These are phyloP conservation scores for Trifolium repens DNA, from an alignment of 306 rosid genomes.

Conservation along the genomic window DNA sequence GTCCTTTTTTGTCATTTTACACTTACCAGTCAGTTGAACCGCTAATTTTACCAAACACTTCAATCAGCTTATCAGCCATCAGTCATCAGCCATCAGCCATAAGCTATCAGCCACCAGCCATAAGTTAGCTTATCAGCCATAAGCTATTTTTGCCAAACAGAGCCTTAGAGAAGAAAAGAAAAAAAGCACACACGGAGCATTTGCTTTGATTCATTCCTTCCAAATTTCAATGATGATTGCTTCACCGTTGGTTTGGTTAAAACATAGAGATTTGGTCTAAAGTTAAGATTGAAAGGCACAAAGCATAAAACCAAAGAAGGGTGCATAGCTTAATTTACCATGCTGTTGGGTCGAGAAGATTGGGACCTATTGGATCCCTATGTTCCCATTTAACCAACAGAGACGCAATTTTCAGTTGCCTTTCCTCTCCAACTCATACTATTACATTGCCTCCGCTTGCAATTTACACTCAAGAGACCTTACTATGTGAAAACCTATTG, in stretches of 20 bases:
- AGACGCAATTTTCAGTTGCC: conserved; percentile 38
- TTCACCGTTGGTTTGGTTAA: conserved; percentile 31
- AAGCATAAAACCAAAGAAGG: conserved; percentile 36
- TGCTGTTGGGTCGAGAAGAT: conserved; percentile 34
- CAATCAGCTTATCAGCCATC: no score
- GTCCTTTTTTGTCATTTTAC: no score
- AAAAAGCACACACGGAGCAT: conserved; percentile 21
- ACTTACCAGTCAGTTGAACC: no score
- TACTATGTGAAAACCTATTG: conserved; percentile 33
- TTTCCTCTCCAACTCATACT: conserved; percentile 24
- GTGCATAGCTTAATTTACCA: conserved; percentile 25
- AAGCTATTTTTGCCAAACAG: no score
- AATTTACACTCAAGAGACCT: not conserved
- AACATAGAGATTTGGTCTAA: conserved; percentile 48
- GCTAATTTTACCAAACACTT: no score
- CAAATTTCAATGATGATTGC: conserved; percentile 6
- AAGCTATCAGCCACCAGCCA: no score
- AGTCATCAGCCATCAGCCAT: no score
- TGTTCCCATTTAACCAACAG: conserved; percentile 50
- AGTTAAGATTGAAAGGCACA: conserved; percentile 38
- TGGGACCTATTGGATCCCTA: conserved; percentile 39
- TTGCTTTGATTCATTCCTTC: conserved; percentile 5
- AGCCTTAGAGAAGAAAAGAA: not conserved
- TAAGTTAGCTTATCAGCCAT: no score
- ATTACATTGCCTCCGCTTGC: conserved; percentile 13